These are phyloP conservation scores for Carpinus fangiana DNA, from an alignment of 306 rosid genomes.

Conservation along the genomic window DNA sequence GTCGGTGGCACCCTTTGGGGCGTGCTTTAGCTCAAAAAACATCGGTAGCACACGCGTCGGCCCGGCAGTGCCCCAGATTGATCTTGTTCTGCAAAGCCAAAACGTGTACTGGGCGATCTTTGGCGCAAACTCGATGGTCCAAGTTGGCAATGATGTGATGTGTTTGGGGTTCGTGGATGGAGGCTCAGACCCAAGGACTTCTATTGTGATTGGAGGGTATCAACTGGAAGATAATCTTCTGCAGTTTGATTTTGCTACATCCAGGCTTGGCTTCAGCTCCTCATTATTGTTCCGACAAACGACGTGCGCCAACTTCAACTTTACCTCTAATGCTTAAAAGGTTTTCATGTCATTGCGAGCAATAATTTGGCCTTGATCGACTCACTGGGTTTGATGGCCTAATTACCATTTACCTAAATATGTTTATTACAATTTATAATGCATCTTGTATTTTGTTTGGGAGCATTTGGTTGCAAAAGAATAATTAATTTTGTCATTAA, in stretches of 20 bases:
- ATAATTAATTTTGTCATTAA: too few species aligned
- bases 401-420: too few species aligned
- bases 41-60: slow-evolving; percentile 36
- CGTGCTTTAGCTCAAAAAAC: slow-evolving; percentile 35
- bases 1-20: slow-evolving; percentile 53
- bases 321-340: slow-evolving; percentile 41
- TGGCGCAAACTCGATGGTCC: slow-evolving; percentile 65
- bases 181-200: slow-evolving; percentile 41
- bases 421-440: too few species aligned
- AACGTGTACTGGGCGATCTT: slow-evolving; percentile 43
- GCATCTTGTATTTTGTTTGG: too few species aligned
- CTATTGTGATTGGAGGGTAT: slow-evolving; percentile 58
- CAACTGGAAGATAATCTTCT: slow-evolving; percentile 58
- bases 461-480: too few species aligned
- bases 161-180: slow-evolving; percentile 66
- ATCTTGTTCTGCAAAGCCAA: slow-evolving; percentile 49
- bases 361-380: not conserved
- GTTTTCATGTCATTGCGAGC: not conserved
- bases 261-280: slow-evolving; percentile 57
- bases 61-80: slow-evolving; percentile 43
- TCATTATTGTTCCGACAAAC: slow-evolving; percentile 29
- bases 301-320: slow-evolving; percentile 63
- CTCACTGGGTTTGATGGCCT: too few species aligned
- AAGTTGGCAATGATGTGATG: slow-evolving; percentile 30
- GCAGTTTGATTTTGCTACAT: slow-evolving; percentile 49